phyloP scores from a whole-genome alignment of 495 filamentous ascomycete species.

The Neurospora terricola region DNA sequence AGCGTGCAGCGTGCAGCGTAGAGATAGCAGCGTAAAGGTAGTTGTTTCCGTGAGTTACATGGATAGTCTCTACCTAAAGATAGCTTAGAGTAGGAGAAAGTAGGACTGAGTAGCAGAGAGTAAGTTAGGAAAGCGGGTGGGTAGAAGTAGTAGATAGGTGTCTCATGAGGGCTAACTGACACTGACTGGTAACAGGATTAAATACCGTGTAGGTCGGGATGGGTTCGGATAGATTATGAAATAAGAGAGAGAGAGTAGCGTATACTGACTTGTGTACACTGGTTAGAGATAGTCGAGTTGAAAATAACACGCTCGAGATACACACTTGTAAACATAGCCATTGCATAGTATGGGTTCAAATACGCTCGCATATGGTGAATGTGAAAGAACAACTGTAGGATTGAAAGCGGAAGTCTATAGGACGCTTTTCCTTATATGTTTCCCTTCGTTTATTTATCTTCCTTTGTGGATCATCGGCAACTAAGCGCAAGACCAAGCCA shows the following conservation, averaged over 20 bases:
- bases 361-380: too few species aligned
- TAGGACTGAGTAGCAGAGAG: neutral
- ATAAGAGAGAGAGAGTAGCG: neutral
- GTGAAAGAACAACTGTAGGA: neutral
- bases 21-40: neutral
- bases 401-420: neutral
- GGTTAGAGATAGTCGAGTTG: neutral
- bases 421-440: neutral
- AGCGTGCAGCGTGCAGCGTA: too few species aligned
- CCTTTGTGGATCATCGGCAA: too few species aligned
- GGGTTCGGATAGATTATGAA: too few species aligned
- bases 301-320: neutral
- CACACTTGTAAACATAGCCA: too few species aligned
- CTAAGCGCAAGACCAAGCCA: too few species aligned
- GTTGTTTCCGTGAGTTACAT: neutral
- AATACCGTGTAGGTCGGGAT: neutral
- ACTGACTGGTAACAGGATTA: neutral
- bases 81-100: neutral
- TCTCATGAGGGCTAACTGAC: neutral
- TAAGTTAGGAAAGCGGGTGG: neutral
- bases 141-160: neutral
- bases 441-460: neutral
- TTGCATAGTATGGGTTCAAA: too few species aligned
- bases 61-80: neutral
- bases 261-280: neutral